Percentiles rank a stretch among this genome's conserved stretches.
Evolutionary conservation across 768 basidiomycete genomes (phyloP).

Genomic region (Daedaleopsis sinensis): DNA sequence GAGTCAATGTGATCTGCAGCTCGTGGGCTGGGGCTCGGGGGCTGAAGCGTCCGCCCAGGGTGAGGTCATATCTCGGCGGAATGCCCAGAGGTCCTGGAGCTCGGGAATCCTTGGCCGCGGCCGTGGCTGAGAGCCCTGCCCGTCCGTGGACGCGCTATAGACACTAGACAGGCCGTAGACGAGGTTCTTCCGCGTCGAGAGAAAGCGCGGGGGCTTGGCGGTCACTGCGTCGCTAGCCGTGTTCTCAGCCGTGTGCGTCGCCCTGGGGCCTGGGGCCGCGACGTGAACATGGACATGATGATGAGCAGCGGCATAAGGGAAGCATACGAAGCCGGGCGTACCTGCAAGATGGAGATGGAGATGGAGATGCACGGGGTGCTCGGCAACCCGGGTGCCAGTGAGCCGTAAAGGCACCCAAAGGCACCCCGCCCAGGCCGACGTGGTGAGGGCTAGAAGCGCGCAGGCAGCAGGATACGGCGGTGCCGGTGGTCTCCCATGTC

Average conservation of each 20-base stretch:
- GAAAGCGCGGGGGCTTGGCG: slow-evolving; percentile 5
- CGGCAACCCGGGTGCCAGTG: background rate
- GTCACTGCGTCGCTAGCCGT: background rate
- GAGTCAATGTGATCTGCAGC: slow-evolving; percentile 7
- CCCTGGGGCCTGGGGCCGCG: background rate
- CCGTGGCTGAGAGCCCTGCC: background rate
- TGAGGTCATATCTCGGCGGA: slow-evolving; percentile 15
- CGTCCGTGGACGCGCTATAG: background rate
- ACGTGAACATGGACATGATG: too few relatives aligned
- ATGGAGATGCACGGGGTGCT: background rate
- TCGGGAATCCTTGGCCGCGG: background rate
- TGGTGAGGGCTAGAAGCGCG: background rate
- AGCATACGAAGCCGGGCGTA: background rate
- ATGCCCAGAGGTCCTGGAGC: background rate
- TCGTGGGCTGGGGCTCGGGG: background rate
- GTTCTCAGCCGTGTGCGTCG: slow-evolving; percentile 5
- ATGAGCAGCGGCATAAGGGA: background rate
- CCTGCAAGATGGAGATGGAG: background rate
- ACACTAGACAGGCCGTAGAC: background rate
- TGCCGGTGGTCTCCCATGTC: slow-evolving; percentile 4
- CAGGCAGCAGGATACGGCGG: background rate
- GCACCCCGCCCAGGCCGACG: background rate
- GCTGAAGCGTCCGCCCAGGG: background rate
- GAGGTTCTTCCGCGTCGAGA: slow-evolving; percentile 20
- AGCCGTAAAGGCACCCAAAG: background rate